Evolutionary conservation across 2,329 filamentous ascomycete species (phyloP), one percentile per base, ranked within the genome.

Genomic region (Trichophyton simii): DNA sequence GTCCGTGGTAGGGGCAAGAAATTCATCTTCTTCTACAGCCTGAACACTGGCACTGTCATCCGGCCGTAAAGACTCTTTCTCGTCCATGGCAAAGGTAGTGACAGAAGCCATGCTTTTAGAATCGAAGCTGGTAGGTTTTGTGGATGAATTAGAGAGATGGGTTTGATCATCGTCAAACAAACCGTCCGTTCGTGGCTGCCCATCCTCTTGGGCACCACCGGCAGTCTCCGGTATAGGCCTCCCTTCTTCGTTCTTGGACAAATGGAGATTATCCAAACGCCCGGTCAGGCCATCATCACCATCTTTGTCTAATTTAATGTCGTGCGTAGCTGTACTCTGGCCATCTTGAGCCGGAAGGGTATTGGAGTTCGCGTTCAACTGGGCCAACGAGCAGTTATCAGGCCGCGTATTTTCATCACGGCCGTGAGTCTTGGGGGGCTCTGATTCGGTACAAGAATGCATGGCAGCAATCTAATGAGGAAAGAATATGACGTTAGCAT

Each of bases 1-100:
- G 31, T 55, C 50, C 18, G 3, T 28, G n/a, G 50, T 28, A 34
- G 50, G 28, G 50, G 89, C 81, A 0, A 89, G 94, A 65, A 89
- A 86, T 71, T 96, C 91, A 68, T 96, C 92, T 68, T 97, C 92
- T 66, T 96, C 91, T 11, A 87, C 86, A 5, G 88, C 88, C 73
- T 95, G 90, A 15, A 96, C 87, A 71, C 91, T 96, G 38, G 92
- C 92, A 73, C 92, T 96, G 71, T 97, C 92, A 74, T 97, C 92
- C 7, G 92, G 92, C 11, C 91, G 87, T 60, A 96, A 80, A 4
- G 91, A 96, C 72, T 96, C 92, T 72, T 96, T 96, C 74, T 97
- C 92, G 69, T 97, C 92, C 71, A 96, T 79, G n/a, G 89, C 91
- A 75, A 96, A 96, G 0, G 92, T 96, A 3, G 90, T 95, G 15